Conservation (phyloP, 257 asterid genomes). For the Paulownia fortunei region DNA sequence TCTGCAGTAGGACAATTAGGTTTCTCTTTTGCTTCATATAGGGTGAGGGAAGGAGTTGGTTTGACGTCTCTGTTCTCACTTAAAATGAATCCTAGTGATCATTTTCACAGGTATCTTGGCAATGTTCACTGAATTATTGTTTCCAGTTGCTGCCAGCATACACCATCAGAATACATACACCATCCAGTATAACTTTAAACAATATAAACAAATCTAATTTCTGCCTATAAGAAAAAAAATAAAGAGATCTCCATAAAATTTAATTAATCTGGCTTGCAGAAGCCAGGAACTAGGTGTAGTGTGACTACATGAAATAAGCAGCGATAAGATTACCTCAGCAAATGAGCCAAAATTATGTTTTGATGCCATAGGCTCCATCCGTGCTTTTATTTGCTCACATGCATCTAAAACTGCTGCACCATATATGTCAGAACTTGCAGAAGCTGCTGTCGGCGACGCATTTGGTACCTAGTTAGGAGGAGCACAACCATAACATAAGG, state of each 20-base stretch:
- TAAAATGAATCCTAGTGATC: neutral
- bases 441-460: conserved; percentile 98
- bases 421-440: conserved; percentile 96
- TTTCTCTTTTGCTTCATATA: neutral
- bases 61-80: too few species aligned
- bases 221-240: neutral
- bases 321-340: conserved; percentile 63
- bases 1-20: neutral
- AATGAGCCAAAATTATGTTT: conserved; percentile 61
- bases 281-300: neutral
- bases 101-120: neutral
- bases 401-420: conserved; percentile 99
- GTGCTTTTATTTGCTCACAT: conserved; percentile 89
- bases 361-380: conserved; percentile 79
- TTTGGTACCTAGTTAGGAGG: conserved; percentile 73
- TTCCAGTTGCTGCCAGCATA: neutral
- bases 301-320: neutral
- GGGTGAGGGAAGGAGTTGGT: neutral
- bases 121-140: neutral
- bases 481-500: conserved; percentile 8
- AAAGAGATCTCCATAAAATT: neutral
- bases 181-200: too few species aligned
- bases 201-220: neutral
- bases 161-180: neutral
- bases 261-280: neutral